Evolutionary conservation across 306 rosid species (phyloP).

Genomic region (Cucurbita maxima): DNA sequence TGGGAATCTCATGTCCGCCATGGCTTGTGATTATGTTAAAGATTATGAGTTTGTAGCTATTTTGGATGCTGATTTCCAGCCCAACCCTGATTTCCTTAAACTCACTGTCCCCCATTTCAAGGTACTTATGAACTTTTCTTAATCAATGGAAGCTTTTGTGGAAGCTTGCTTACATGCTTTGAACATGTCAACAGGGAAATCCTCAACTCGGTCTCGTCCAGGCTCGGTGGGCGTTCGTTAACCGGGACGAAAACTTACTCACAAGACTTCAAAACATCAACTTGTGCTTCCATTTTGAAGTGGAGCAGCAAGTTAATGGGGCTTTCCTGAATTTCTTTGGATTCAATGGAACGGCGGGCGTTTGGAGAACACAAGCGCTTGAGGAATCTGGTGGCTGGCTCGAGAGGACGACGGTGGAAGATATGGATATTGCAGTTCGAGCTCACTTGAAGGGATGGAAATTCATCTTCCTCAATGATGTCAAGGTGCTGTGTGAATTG

Average conservation of each 20-base stretch:
- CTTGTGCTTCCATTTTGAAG: slow-evolving; percentile 97
- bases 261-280: slow-evolving; percentile 91
- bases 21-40: slow-evolving; percentile 82
- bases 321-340: slow-evolving; percentile 82
- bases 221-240: slow-evolving; percentile 89
- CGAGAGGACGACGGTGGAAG: slow-evolving; percentile 95
- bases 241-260: slow-evolving; percentile 88
- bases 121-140: slow-evolving; percentile 18
- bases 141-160: background rate
- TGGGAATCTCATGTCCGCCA: slow-evolving; percentile 92
- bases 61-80: slow-evolving; percentile 91
- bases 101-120: slow-evolving; percentile 80
- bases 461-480: slow-evolving; percentile 86
- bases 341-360: slow-evolving; percentile 97
- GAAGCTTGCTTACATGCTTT: background rate
- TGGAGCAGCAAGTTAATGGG: slow-evolving; percentile 97
- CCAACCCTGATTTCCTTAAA: slow-evolving; percentile 84
- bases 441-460: slow-evolving; percentile 97
- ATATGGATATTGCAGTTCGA: slow-evolving; percentile 93
- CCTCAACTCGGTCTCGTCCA: slow-evolving; percentile 91
- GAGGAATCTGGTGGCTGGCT: slow-evolving; percentile 98
- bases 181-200: slow-evolving; percentile 46
- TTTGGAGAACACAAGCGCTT: slow-evolving; percentile 86
- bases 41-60: slow-evolving; percentile 86
- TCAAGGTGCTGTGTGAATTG: slow-evolving; percentile 73